Conservation (phyloP, 371 early-diverging fungal genomes). For the Mortierella sp. region DNA sequence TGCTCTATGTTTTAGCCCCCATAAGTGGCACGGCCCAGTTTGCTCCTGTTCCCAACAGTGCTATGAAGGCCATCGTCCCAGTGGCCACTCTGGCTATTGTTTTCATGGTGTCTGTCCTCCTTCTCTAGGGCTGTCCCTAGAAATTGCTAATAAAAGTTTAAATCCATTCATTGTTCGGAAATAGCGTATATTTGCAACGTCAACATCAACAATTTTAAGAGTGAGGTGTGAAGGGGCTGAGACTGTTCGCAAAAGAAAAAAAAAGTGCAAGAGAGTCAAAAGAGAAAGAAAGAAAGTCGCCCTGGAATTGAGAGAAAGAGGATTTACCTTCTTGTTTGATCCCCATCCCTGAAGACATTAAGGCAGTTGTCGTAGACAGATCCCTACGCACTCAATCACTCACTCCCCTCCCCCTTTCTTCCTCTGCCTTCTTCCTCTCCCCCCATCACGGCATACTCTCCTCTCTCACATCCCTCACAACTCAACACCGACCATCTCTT, state of each 20-base stretch:
- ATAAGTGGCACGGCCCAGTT: slow-evolving; percentile 42
- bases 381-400: not conserved
- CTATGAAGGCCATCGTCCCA: slow-evolving; percentile 18
- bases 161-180: not conserved
- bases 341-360: slow-evolving; percentile 11
- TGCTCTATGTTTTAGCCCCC: slow-evolving; percentile 19
- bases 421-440: not conserved
- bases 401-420: not conserved
- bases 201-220: not conserved
- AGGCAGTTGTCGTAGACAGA: slow-evolving; percentile 11
- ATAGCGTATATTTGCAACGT: not conserved
- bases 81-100: not conserved
- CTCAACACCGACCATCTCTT: not conserved
- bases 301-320: not conserved
- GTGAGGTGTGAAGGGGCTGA: not conserved
- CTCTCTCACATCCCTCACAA: not conserved
- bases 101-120: slow-evolving; percentile 2
- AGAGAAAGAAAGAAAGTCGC: not conserved
- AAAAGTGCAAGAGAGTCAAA: not conserved
- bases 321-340: slow-evolving; percentile 9
- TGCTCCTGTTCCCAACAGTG: slow-evolving; percentile 24
- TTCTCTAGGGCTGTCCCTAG: not conserved
- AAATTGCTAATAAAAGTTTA: not conserved
- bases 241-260: not conserved
- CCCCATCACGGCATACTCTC: not conserved